Evolutionary conservation across 2,329 filamentous ascomycete species (phyloP), one percentile per base, ranked within the genome.

Genomic region (Claviceps paspali): DNA sequence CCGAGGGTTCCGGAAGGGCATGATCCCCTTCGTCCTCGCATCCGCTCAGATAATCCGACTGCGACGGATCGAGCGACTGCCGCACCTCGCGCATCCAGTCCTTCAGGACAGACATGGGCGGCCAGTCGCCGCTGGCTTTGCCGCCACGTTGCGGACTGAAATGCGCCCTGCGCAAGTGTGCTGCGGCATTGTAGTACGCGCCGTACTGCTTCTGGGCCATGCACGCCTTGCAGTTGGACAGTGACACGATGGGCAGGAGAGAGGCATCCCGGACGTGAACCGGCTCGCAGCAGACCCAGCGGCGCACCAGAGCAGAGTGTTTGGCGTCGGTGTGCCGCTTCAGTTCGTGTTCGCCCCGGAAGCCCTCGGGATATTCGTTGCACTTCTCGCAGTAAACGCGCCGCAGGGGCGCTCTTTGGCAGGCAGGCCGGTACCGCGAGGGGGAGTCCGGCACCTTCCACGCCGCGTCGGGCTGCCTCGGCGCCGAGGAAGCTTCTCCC

Each of bases 331-430:
- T 65, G 53, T 87, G 82, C 40, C 82, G 69, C 38, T 79, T 68
- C 34, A 86, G 66, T 55, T 95, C 87, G 55, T 94, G 87, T 39
- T 92, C 85, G 40, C 87, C 87, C 32, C 87, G 79, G 55, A 94
- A 95, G 5, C 87, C 86, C 42, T 86, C 79, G 3, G 82, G 82
- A 42, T 88, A 78, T 49, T 85, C 82, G 46, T 79, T 76, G 62
- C 87, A 95, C 47, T 80, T 73, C 14, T 67, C 64, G 56, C 87
- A 95, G 52, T 75, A 78, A 35, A 86, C 79, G 46, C 84, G 82
- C 18, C 76, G 72, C 36, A 84, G 70, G 18, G 75, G 71, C 17
- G 66, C 63, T 19, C 68, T 60, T 41, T 69, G 68, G 39, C 70
- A 70, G 1, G 65, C 56, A 1, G 63, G 55, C 15, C 50, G 53